phyloP scores from a whole-genome alignment of 495 filamentous ascomycete genomes.

The Talaromyces nanjingensis region DNA sequence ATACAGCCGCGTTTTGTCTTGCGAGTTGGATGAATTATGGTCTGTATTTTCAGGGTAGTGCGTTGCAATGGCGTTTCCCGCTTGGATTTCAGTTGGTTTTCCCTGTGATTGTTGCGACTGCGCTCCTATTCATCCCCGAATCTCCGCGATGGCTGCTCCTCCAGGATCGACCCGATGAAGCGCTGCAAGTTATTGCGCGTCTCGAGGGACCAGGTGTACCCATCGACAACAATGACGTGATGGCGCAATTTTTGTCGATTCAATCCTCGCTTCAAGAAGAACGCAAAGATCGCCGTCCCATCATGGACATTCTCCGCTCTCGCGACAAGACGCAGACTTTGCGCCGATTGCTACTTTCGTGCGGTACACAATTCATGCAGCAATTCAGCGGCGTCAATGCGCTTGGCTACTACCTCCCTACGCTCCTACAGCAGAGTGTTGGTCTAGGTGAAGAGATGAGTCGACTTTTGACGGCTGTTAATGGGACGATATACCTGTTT shows the following conservation, averaged over 20 bases:
- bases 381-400: conserved; percentile 21
- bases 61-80: conserved; percentile 43
- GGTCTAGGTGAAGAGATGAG: conserved; percentile 18
- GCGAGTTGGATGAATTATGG: conserved; percentile 36
- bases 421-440: conserved; percentile 19
- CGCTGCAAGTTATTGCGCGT: conserved; percentile 46
- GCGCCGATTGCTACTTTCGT: conserved; percentile 18
- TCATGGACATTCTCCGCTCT: conserved; percentile 11
- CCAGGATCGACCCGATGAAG: conserved; percentile 38
- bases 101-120: conserved; percentile 24
- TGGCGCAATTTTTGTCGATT: conserved; percentile 18
- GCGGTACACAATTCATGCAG: conserved; percentile 26
- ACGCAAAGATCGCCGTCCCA: conserved; percentile 11
- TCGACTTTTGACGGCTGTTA: conserved; percentile 23
- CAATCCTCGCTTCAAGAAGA: conserved; percentile 17
- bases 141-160: conserved; percentile 24
- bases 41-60: conserved; percentile 23
- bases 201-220: conserved; percentile 30
- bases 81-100: conserved; percentile 41
- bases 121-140: conserved; percentile 17
- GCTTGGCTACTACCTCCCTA: conserved; percentile 11
- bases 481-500: conserved; percentile 20
- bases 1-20: conserved; percentile 24
- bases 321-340: conserved; percentile 18
- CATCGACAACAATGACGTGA: conserved; percentile 33